Evolutionary conservation across 805 yeast genomes (phyloP).

Genomic region (Candida insectorum): DNA sequence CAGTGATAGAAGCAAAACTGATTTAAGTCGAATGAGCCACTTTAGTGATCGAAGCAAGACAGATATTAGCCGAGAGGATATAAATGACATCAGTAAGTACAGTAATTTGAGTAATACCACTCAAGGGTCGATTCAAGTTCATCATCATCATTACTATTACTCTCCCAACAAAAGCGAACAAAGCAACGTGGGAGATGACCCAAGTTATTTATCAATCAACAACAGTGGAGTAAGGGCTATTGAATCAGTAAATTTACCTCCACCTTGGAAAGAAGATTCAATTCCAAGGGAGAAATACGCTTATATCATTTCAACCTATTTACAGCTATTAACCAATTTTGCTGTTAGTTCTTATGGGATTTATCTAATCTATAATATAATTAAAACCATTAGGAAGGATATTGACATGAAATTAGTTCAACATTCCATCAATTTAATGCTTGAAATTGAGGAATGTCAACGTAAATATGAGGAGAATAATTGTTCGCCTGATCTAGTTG

Average conservation of each 20-base stretch:
- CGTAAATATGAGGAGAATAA: constrained; percentile 50
- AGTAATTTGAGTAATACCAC: constrained; percentile 4
- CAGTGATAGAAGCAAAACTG: not conserved
- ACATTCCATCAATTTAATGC: constrained; percentile 40
- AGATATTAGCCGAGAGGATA: not conserved
- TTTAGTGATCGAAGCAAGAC: not conserved
- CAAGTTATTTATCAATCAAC: constrained; percentile 2
- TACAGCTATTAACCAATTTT: constrained; percentile 54
- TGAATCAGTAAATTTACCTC: constrained; percentile 36
- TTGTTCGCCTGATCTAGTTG: constrained; percentile 53
- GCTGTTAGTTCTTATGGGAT: constrained; percentile 43
- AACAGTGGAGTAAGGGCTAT: constrained; percentile 1
- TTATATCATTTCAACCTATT: constrained; percentile 57
- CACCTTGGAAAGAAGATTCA: constrained; percentile 55
- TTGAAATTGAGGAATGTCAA: constrained; percentile 55
- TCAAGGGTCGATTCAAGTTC: constrained; percentile 22
- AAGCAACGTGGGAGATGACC: constrained; percentile 2
- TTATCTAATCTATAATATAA: constrained; percentile 40
- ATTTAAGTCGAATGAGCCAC: not conserved
- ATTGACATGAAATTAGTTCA: constrained; percentile 48
- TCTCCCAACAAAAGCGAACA: constrained; percentile 3
- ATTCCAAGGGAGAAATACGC: constrained; percentile 52
- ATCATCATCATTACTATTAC: constrained; percentile 46
- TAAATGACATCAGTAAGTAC: constrained; percentile 1
- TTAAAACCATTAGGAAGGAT: constrained; percentile 53